Evolutionary conservation across 2,329 filamentous ascomycete species (phyloP), one percentile per base, ranked within the genome.

Genomic region (Colletotrichum sansevieriae): DNA sequence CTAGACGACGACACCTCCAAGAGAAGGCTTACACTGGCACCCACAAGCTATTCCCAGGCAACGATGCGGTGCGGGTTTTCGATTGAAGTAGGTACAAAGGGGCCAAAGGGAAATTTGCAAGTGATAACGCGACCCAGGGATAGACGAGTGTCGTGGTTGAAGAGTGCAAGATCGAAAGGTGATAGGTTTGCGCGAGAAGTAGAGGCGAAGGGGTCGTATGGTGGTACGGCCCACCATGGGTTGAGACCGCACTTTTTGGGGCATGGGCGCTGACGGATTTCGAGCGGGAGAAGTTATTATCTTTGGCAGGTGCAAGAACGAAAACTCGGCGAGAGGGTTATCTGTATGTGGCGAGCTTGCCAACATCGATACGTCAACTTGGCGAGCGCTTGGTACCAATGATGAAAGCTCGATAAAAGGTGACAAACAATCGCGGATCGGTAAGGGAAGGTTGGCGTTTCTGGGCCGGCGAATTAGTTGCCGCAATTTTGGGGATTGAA

Each of bases 341-440:
- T 69, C 63, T 66, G 33, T 35, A 11, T 25, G 49, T 69, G 66
- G 66, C 41, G 25, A 56, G 56, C 41, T 43, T 61, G 66, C 66
- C 66, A 69, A 69, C 56, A 69, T 41, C 66, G 55, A 69, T 66
- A 66, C 39, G 55, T 6, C 62, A 69, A 69, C 66, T 69, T 69
- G 66, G 66, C 66, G 49, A 46, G 33, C 13, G 33, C 66, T 69
- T 69, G 66, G 66, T 69, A 66, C 66, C 66, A 69, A 49, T 69
- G 15, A 39, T 37, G 49, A 66, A 54, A 11, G 12, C 49, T 65
- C 25, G 66, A 69, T 69, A 56, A 33, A 66, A 66, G 56, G 54
- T 51, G 55, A 49, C 62, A 61, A 61, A 69, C 7, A 56, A 51
- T 61, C 8, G 66, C 55, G 46, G 61, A 69, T 7, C 11, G 41